Conservation (phyloP, 371 early-diverging fungal genomes). For the Coemansia sp. region DNA sequence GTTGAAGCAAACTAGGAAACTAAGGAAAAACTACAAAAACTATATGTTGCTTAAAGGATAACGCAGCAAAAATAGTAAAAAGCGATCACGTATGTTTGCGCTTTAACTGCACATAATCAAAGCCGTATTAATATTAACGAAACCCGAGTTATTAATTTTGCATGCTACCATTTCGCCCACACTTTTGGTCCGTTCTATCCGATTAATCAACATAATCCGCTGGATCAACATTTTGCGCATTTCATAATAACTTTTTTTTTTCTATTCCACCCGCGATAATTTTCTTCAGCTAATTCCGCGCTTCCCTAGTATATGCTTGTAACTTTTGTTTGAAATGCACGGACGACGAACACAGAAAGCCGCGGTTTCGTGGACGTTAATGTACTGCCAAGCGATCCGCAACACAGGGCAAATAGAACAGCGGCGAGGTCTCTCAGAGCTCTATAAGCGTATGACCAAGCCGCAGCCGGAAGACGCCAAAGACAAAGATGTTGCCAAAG, state of each 20-base stretch:
- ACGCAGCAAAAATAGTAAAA: neutral
- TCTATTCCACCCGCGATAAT: neutral
- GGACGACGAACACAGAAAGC: constrained; percentile 2
- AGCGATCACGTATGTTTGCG: neutral
- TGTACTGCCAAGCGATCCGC: neutral
- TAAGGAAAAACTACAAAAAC: neutral
- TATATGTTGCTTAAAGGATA: too few species aligned
- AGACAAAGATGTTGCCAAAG: too few species aligned
- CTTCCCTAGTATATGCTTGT: neutral
- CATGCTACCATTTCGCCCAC: neutral
- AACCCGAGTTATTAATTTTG: too few species aligned
- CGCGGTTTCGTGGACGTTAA: neutral
- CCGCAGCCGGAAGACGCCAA: neutral
- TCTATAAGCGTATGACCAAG: constrained; percentile 11
- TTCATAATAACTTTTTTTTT: neutral
- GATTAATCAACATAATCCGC: neutral
- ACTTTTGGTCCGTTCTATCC: neutral
- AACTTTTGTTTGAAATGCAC: neutral
- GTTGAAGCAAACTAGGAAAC: neutral
- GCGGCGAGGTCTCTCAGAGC: constrained; percentile 26
- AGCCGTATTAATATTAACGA: neutral
- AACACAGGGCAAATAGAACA: neutral
- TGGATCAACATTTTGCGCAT: neutral
- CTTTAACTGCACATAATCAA: neutral
- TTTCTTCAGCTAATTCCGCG: neutral